Evolutionary conservation across 2,329 filamentous ascomycete genomes (phyloP), one percentile per base, ranked within the genome.

Genomic region (Penicillium freii): DNA sequence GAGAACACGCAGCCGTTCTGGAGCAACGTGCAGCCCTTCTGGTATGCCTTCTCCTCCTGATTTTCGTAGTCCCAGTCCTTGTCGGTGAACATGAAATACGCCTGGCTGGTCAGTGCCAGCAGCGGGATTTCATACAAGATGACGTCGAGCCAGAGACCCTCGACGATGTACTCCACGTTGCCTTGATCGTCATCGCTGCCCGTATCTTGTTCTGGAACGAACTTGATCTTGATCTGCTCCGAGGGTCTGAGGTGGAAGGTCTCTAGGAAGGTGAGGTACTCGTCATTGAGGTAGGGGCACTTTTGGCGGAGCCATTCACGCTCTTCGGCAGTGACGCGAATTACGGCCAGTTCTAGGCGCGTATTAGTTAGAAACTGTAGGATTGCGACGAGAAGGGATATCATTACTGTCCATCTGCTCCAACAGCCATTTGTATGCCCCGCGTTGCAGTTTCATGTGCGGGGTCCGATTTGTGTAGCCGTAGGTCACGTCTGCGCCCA

Each of bases 121-220:
- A 99, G 82, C 0, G 94, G 94, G 57, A 99, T 97, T 77, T 99
- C 94, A 77, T 99, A 99, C 25, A 99, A 84, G 57, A 99, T 99
- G 0, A 94, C 97, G 65, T 97, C 92, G 9, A 91, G 84, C 94
- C 94, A 99, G 54, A 87, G 80, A 10, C 94, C 94, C 66, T 87
- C 86, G 62, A 95, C 88, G 40, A 85, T 79, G 62, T 97, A 86
- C 65, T 88, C 80, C 49, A 97, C 78, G 58, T 92, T 88, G 43
- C 94, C 94, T 43, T 88, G 67, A 57, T 88, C 86, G 2, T 84
- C 79, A 48, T 88, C 86, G 40, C 81, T 80, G 23, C 84, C 85
- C 0, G 84, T 87, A 65, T 90, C 79, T 9, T 75, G 58, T 5
- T 75, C 66, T 0, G 82, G 78, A 0, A 71, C 68, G 58, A 96